Conservation (phyloP, 192 early-diverging fungal genomes). For the Dissophora globulifera region DNA sequence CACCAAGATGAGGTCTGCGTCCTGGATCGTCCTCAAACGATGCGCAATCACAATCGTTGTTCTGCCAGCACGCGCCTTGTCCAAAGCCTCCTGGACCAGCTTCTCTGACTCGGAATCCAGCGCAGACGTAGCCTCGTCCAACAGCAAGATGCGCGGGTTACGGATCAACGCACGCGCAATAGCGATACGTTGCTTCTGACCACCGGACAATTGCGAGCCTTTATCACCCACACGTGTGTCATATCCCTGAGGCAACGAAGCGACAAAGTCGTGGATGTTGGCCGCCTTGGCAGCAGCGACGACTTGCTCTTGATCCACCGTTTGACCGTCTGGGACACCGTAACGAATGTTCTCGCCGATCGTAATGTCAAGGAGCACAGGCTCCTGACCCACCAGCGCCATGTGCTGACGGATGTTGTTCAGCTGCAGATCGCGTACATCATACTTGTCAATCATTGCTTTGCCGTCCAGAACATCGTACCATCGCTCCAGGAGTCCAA, state of each 20-base stretch:
- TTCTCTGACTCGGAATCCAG: slow-evolving; percentile 85
- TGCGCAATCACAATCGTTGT: slow-evolving; percentile 85
- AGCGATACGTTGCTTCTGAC: slow-evolving; percentile 77
- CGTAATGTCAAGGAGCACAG: slow-evolving; percentile 67
- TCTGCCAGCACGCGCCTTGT: slow-evolving; percentile 71
- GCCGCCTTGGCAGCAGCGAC: slow-evolving; percentile 60
- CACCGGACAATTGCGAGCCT: slow-evolving; percentile 70
- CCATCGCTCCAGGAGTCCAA: slow-evolving; percentile 54
- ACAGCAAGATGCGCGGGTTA: slow-evolving; percentile 75
- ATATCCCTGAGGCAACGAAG: slow-evolving; percentile 64
- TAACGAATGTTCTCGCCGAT: slow-evolving; percentile 70
- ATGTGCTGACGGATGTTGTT: slow-evolving; percentile 70
- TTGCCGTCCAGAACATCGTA: slow-evolving; percentile 61
- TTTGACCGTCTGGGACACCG: slow-evolving; percentile 59
- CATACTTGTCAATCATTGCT: slow-evolving; percentile 69
- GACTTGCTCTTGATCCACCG: slow-evolving; percentile 57
- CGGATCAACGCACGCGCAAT: slow-evolving; percentile 77
- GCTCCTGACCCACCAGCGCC: slow-evolving; percentile 81
- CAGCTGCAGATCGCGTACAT: slow-evolving; percentile 71
- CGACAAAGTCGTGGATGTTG: slow-evolving; percentile 67
- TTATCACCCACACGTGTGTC: slow-evolving; percentile 70
- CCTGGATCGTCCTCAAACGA: slow-evolving; percentile 84
- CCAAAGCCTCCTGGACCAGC: slow-evolving; percentile 84
- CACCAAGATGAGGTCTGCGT: slow-evolving; percentile 89
- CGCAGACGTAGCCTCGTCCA: slow-evolving; percentile 90